These are phyloP conservation scores for Dorcoceras hygrometricum DNA, from an alignment of 257 asterid genomes.

Conservation along the genomic window DNA sequence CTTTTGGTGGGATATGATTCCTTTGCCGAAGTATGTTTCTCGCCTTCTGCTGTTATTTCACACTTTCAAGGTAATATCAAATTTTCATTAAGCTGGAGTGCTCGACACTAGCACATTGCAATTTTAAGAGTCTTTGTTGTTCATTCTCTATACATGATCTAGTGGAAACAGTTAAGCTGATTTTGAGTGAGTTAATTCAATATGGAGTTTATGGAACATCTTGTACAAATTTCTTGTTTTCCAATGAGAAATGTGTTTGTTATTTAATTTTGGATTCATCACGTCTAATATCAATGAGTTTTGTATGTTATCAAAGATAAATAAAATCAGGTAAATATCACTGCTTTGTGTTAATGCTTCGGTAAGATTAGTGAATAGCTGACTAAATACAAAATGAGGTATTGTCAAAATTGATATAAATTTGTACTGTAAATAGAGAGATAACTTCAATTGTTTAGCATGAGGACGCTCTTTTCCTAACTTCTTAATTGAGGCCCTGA, in stretches of 20 bases:
- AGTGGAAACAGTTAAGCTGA: not conserved
- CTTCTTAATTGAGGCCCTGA: not conserved
- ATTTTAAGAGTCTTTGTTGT: not conserved
- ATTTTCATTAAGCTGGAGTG: constrained; percentile 2
- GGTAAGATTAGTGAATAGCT: not conserved
- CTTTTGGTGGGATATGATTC: constrained; percentile 92
- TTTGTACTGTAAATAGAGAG: constrained; percentile 13
- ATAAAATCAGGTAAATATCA: not conserved
- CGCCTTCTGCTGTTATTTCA: constrained; percentile 79
- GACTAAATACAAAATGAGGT: not conserved
- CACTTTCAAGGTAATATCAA: constrained; percentile 67
- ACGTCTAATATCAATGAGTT: not conserved
- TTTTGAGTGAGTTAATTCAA: no score
- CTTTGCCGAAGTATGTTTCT: constrained; percentile 83
- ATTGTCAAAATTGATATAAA: not conserved
- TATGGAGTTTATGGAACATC: no score
- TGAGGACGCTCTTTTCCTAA: constrained; percentile 1
- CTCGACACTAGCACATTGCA: constrained; percentile 15
- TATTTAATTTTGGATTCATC: not conserved
- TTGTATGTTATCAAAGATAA: not conserved
- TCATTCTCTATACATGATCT: not conserved
- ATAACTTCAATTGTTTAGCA: constrained; percentile 6
- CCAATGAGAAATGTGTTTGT: not conserved
- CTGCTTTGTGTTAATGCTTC: constrained; percentile 6
- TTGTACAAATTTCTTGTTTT: not conserved